Conservation (phyloP, 2,329 filamentous ascomycete genomes). For the Calonectria henricotiae region DNA sequence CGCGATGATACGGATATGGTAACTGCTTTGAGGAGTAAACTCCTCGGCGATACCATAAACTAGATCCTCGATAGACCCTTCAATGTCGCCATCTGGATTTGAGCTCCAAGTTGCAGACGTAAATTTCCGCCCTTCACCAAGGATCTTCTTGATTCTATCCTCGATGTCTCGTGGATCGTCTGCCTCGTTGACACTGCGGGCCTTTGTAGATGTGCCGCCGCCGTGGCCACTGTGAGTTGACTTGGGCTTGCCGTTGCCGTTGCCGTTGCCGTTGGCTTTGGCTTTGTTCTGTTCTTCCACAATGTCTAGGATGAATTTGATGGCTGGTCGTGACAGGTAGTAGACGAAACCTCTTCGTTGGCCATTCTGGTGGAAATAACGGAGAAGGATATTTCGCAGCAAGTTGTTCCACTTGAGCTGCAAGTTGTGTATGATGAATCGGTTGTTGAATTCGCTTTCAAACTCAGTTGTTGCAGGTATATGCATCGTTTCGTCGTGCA, state of each 20-base stretch:
- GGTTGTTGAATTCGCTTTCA: constrained; percentile 96
- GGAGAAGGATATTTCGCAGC: constrained; percentile 93
- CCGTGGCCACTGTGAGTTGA: constrained; percentile 53
- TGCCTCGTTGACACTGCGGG: constrained; percentile 66
- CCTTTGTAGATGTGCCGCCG: constrained; percentile 57
- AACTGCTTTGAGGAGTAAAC: constrained; percentile 92
- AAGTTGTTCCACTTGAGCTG: constrained; percentile 99
- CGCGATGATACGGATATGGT: constrained; percentile 94
- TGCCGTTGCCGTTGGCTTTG: constrained; percentile 62
- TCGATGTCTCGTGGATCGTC: constrained; percentile 79
- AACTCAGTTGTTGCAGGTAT: constrained; percentile 84
- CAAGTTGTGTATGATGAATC: constrained; percentile 97
- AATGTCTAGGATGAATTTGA: constrained; percentile 98
- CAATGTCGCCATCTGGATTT: constrained; percentile 56
- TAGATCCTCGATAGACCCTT: constrained; percentile 73
- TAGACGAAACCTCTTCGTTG: constrained; percentile 97
- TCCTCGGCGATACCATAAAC: constrained; percentile 87
- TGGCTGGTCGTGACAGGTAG: constrained; percentile 94
- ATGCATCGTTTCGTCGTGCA: constrained; percentile 76
- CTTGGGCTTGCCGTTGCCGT: constrained; percentile 52
- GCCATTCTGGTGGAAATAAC: constrained; percentile 97
- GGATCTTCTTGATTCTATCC: constrained; percentile 87
- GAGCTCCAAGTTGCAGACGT: constrained; percentile 65
- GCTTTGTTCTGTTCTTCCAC: constrained; percentile 92
- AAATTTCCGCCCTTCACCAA: constrained; percentile 88